phyloP scores from a whole-genome alignment of 768 basidiomycete genomes.

The Amanita polypyramis region DNA sequence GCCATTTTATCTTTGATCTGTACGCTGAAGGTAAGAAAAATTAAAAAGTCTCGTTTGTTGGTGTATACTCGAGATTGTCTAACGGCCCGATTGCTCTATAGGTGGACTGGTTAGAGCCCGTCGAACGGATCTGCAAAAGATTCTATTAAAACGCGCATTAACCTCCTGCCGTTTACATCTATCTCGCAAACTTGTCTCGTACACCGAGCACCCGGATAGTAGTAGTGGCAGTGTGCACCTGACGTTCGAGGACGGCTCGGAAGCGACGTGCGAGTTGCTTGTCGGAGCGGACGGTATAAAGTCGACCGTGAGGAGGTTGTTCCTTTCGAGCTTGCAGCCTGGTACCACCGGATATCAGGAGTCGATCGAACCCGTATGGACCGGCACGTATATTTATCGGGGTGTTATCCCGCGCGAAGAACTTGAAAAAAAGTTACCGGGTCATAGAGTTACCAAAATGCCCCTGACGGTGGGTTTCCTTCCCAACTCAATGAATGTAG shows the following conservation, averaged over 20 bases:
- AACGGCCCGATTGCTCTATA: constrained; percentile 15
- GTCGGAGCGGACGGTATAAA: constrained; percentile 32
- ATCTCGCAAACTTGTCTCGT: constrained; percentile 50
- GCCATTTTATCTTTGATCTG: constrained; percentile 42
- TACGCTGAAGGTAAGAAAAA: constrained; percentile 40
- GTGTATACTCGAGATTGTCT: not conserved
- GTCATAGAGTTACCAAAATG: constrained; percentile 14
- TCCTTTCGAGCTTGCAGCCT: constrained; percentile 1
- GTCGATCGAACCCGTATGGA: constrained; percentile 25
- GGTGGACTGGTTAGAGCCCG: constrained; percentile 47
- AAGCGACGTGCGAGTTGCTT: constrained; percentile 22
- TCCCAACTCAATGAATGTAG: not conserved
- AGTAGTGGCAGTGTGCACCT: too few species aligned
- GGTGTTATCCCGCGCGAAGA: constrained; percentile 20
- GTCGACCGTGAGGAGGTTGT: constrained; percentile 12
- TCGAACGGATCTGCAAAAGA: constrained; percentile 56
- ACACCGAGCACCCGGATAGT: constrained; percentile 24
- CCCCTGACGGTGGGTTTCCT: constrained; percentile 15
- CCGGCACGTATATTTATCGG: constrained; percentile 28
- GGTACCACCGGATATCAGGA: not conserved
- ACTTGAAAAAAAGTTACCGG: constrained; percentile 15
- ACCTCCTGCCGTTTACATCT: constrained; percentile 35
- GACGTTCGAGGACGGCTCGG: constrained; percentile 17
- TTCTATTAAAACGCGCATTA: constrained; percentile 40
- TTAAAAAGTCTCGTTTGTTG: constrained; percentile 8